Base-by-base conservation (phyloP, 1,284 basidiomycete species). In the Tylopilus sp. region DNA sequence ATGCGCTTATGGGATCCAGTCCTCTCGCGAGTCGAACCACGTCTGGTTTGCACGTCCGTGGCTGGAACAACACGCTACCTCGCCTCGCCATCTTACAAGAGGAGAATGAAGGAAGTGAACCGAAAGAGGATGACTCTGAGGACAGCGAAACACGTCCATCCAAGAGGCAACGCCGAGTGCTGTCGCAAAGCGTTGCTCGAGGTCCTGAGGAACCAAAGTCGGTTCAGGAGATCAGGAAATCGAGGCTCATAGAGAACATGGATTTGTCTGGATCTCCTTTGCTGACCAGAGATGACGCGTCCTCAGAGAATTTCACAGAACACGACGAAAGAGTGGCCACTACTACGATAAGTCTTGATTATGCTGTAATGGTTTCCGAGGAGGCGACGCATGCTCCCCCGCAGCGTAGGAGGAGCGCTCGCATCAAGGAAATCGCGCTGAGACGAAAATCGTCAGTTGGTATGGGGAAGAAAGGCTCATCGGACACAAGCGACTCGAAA, bases 221-320 rank as follows among this genome's bases (percentile, higher is more conserved):
- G 17, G 28, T 51, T 35, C 53, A 37, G 22, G 56, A 49, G 2
- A 26, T 14, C 6, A 43, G 37, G 29, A 49, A 43, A 37, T 67
- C 65, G 20, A 57, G 57, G 14, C 53, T 67, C 24, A 44, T 71
- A 29, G 69, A 67, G 50, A 49, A 69, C 15, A 56, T 67, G 48
- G 60, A 65, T 24, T 3, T 66, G 7, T 70, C 67, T 3, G 67
- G 52, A 6, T 71, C 69, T 5, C 54, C 57, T 35, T 49, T 71
- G n/a, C 43, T 71, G 7, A 32, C 40, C 1, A 49, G 17, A 6
- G 48, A 48, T n/a, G 40, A 50, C 3, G n/a, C 10, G 17, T 25
- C 32, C 9, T 45, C 20, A 4, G 20, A 26, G 10, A 24, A 36
- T 22, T 13, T 26, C 2, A 2, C 17, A 15, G 41, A 46, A 29